These are phyloP conservation scores for Heracleum sosnowskyi DNA, from an alignment of 129 eudicot genomes.

Conservation along the genomic window DNA sequence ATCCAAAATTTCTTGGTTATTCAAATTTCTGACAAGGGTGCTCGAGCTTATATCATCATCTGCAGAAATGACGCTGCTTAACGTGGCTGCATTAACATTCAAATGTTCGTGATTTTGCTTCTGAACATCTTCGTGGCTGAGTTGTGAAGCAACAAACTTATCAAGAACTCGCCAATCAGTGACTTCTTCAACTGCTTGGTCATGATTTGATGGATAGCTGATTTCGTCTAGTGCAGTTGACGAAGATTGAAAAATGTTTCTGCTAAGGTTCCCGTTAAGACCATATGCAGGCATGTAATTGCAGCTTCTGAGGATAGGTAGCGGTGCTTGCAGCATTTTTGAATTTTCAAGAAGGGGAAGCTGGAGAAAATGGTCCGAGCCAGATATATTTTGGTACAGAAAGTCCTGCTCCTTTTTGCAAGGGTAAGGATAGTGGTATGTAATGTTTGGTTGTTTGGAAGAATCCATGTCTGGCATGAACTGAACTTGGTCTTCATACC, in stretches of 20 bases:
- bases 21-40: conserved; percentile 27
- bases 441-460: conserved; percentile 32
- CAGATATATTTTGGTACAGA: conserved; percentile 36
- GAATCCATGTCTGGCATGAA: conserved; percentile 75
- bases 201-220: not conserved
- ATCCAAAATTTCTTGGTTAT: conserved; percentile 29
- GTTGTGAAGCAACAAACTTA: conserved; percentile 91
- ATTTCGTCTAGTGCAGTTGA: conserved; percentile 21
- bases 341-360: conserved; percentile 69
- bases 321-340: conserved; percentile 29
- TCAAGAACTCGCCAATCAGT: conserved; percentile 96
- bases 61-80: conserved; percentile 15
- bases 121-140: conserved; percentile 66
- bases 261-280: conserved; percentile 27
- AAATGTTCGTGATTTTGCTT: conserved; percentile 35
- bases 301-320: conserved; percentile 12
- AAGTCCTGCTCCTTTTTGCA: conserved; percentile 49
- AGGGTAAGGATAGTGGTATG: conserved; percentile 26
- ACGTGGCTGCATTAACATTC: conserved; percentile 19
- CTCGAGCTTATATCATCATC: conserved; percentile 25
- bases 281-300: conserved; percentile 35
- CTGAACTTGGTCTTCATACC: conserved; percentile 82
- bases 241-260: conserved; percentile 26
- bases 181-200: conserved; percentile 47
- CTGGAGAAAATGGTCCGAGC: conserved; percentile 55